phyloP scores from a whole-genome alignment of 805 yeast species.

The Kockiozyma suomiensis region DNA sequence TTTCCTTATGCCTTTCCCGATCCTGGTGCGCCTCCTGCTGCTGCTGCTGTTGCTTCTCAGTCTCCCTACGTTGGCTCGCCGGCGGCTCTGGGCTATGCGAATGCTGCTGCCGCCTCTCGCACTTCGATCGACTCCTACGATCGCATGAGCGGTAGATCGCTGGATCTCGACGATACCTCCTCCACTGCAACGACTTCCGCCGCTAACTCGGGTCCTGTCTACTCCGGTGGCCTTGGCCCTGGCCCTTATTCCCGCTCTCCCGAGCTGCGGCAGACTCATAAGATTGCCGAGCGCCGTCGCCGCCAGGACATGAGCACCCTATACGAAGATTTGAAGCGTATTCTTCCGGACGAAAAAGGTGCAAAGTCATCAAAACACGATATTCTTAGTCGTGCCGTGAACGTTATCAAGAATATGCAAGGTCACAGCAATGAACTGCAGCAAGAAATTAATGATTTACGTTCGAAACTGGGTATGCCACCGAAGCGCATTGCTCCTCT shows the following conservation, averaged over 20 bases:
- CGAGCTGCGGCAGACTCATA: slow-evolving; percentile 37
- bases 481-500: slow-evolving; percentile 22
- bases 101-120: slow-evolving; percentile 18
- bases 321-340: slow-evolving; percentile 34
- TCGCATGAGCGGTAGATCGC: slow-evolving; percentile 13
- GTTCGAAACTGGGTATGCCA: slow-evolving; percentile 22
- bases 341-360: slow-evolving; percentile 35
- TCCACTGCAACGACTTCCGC: neutral
- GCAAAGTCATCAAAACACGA: slow-evolving; percentile 37
- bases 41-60: neutral
- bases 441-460: slow-evolving; percentile 28
- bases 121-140: slow-evolving; percentile 27
- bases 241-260: slow-evolving; percentile 36
- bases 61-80: slow-evolving; percentile 2
- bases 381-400: slow-evolving; percentile 31
- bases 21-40: slow-evolving; percentile 21
- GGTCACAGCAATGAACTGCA: slow-evolving; percentile 19
- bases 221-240: slow-evolving; percentile 6
- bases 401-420: slow-evolving; percentile 19
- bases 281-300: slow-evolving; percentile 37
- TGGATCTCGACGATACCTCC: slow-evolving; percentile 22
- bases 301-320: slow-evolving; percentile 36
- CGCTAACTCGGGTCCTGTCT: neutral
- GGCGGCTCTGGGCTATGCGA: slow-evolving; percentile 12
- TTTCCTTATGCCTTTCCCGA: slow-evolving; percentile 34